Evolutionary conservation across 2,329 filamentous ascomycete genomes (phyloP).

Genomic region (Calonectria pauciramosa): DNA sequence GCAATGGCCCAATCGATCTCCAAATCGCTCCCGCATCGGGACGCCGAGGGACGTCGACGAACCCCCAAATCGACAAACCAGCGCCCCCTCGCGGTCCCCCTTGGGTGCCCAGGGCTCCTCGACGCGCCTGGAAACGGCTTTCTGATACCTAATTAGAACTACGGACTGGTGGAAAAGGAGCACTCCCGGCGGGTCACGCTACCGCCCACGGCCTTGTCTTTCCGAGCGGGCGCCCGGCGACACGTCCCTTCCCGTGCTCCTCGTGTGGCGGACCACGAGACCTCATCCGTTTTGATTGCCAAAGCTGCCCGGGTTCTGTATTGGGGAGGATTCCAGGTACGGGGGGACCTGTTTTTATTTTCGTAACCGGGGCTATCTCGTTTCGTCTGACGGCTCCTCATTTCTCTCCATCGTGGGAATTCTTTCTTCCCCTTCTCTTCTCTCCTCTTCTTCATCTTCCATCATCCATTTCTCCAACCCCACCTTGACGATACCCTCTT

Average conservation of each 20-base stretch:
- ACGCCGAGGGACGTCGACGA: slow-evolving; percentile 26
- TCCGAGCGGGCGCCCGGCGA: slow-evolving; percentile 34
- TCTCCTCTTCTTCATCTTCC: slow-evolving; percentile 30
- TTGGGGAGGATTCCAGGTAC: slow-evolving; percentile 24
- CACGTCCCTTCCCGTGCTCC: slow-evolving; percentile 18
- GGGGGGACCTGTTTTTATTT: slow-evolving; percentile 31
- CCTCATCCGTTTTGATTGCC: slow-evolving; percentile 32
- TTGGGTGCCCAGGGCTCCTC: neutral
- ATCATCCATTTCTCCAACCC: slow-evolving; percentile 3
- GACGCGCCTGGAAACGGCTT: slow-evolving; percentile 10
- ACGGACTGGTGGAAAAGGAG: slow-evolving; percentile 24
- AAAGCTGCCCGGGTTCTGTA: slow-evolving; percentile 42
- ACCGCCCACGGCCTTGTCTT: slow-evolving; percentile 31
- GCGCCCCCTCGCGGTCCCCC: neutral
- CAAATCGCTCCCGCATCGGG: slow-evolving; percentile 28
- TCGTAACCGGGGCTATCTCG: slow-evolving; percentile 31
- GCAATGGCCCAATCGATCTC: slow-evolving; percentile 38
- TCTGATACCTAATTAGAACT: neutral
- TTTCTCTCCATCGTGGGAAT: slow-evolving; percentile 15
- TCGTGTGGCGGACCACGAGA: slow-evolving; percentile 32
- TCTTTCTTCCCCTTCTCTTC: slow-evolving; percentile 29
- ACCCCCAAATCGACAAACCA: neutral
- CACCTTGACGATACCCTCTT: slow-evolving; percentile 31
- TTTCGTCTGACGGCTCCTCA: slow-evolving; percentile 25
- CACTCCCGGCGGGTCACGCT: slow-evolving; percentile 35